Percentiles rank a stretch among this genome's conserved stretches.
These are phyloP conservation scores for Fusarium neocosmosporiellum DNA, from an alignment of 2,329 filamentous ascomycete species.

Conservation along the genomic window DNA sequence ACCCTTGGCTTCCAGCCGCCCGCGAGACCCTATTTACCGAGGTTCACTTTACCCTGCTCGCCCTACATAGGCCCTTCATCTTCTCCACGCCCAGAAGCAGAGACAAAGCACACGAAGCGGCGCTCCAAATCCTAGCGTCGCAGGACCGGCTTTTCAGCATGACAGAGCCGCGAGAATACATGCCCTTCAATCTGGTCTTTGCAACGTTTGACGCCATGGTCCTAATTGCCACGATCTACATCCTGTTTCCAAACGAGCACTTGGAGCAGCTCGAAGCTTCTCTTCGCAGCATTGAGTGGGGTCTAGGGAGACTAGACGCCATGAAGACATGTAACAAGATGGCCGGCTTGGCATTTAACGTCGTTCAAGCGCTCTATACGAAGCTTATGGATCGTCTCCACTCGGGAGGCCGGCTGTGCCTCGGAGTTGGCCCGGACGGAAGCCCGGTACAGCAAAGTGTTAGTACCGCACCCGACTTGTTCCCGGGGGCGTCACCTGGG, in stretches of 20 bases:
- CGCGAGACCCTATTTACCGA: neutral
- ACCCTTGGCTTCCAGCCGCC: neutral
- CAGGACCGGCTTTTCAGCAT: neutral
- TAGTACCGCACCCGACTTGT: too few relatives aligned
- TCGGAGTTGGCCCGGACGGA: neutral
- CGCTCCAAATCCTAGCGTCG: neutral
- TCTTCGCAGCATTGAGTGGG: neutral
- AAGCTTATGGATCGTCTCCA: neutral
- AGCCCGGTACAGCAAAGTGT: too few relatives aligned
- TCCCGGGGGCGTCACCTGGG: too few relatives aligned
- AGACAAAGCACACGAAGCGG: neutral
- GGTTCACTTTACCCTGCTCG: neutral
- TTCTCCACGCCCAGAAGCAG: neutral
- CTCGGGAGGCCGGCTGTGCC: neutral
- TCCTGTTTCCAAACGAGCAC: neutral
- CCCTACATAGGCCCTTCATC: neutral
- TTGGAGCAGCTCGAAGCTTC: neutral
- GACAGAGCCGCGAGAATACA: neutral
- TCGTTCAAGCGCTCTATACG: neutral
- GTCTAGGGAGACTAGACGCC: neutral
- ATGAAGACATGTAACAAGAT: neutral
- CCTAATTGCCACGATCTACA: neutral
- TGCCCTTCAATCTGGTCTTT: neutral
- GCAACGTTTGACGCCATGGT: neutral
- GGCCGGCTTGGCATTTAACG: neutral